Percentiles rank a stretch among this genome's conserved stretches.
These are phyloP conservation scores for Buxus sempervirens DNA, from an alignment of 164 flowering plant species.

Conservation along the genomic window DNA sequence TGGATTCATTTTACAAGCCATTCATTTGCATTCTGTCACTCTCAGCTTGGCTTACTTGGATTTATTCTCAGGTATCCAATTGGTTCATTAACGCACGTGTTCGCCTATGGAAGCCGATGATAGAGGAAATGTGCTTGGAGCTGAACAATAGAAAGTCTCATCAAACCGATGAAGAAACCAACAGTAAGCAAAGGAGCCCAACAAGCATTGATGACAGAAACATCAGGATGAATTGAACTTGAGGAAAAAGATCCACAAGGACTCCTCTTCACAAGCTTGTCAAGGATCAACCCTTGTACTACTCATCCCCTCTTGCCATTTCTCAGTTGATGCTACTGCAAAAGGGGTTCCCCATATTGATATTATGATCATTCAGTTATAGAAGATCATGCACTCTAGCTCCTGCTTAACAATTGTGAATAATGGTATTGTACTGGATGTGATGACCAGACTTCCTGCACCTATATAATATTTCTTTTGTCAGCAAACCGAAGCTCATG, in stretches of 20 bases:
- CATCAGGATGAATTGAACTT: slow-evolving; percentile 5
- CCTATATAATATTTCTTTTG: no score
- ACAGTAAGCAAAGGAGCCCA: slow-evolving; percentile 9
- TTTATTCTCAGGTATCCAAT: slow-evolving; percentile 57
- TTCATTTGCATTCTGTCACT: background rate
- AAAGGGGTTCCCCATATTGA: no score
- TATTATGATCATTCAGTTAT: no score
- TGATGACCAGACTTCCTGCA: no score
- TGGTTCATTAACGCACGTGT: slow-evolving; percentile 90
- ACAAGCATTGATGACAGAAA: slow-evolving; percentile 11
- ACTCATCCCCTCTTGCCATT: no score
- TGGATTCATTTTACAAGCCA: background rate
- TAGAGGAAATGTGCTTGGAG: slow-evolving; percentile 80
- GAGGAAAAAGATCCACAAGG: background rate
- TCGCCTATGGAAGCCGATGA: slow-evolving; percentile 86
- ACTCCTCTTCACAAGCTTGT: no score
- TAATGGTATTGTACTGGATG: no score
- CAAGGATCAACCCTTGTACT: no score
- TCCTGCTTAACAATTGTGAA: no score
- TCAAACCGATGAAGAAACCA: slow-evolving; percentile 17
- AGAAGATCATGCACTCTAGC: no score
- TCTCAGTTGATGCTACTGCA: no score
- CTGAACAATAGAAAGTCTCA: slow-evolving; percentile 28
- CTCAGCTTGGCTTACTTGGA: background rate
- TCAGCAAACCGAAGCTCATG: no score